Evolutionary conservation across 2,329 filamentous ascomycete species (phyloP).

Genomic region (Fonsecaea erecta): DNA sequence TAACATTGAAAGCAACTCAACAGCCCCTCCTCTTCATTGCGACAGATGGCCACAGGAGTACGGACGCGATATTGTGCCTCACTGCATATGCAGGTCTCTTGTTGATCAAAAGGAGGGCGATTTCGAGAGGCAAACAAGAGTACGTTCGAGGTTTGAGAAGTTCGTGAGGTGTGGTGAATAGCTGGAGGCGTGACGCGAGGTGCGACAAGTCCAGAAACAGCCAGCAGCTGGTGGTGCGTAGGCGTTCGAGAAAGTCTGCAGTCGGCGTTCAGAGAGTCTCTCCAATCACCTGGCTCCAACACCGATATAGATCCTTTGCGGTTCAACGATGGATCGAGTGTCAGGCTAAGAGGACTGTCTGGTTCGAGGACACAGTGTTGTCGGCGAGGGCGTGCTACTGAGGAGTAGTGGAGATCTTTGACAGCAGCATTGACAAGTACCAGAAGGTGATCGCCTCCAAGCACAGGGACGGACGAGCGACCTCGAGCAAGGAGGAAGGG

Average conservation of each 20-base stretch:
- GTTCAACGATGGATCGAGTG: background rate
- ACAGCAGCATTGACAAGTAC: background rate
- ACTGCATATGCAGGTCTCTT: background rate
- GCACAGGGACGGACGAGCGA: background rate
- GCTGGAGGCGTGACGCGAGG: constrained; percentile 24
- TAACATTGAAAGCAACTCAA: constrained; percentile 9
- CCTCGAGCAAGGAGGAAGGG: background rate
- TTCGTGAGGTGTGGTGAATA: constrained; percentile 16
- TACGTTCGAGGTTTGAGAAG: background rate
- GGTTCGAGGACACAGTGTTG: background rate
- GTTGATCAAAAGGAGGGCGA: background rate
- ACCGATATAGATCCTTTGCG: background rate
- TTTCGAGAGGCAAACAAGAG: background rate
- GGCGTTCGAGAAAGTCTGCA: background rate
- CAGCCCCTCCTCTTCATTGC: constrained; percentile 26
- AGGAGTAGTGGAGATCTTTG: background rate
- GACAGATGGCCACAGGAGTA: constrained; percentile 9
- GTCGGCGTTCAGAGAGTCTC: background rate
- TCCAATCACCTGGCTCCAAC: background rate
- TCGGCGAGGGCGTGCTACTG: background rate
- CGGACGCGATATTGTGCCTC: background rate
- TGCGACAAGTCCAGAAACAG: constrained; percentile 19
- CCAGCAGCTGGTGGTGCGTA: constrained; percentile 17
- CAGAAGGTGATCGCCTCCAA: background rate
- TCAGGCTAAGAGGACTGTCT: background rate